Percentiles rank a stretch among this genome's conserved stretches.
Evolutionary conservation across 2,329 filamentous ascomycete genomes (phyloP).

Genomic region (Fusarium goolgardi): DNA sequence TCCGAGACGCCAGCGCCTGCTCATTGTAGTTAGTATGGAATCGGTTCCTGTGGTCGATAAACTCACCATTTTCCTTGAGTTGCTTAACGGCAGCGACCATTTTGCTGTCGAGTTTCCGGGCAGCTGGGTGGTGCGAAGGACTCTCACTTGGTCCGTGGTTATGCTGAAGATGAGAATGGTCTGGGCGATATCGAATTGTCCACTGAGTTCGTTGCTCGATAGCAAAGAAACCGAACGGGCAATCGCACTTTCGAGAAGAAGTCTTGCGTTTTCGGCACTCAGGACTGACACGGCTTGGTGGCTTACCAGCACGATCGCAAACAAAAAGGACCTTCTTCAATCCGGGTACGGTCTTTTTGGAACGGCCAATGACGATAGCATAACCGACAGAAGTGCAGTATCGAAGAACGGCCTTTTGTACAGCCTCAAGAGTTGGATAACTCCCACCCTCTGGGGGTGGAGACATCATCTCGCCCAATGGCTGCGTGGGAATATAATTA

Average conservation of each 20-base stretch:
- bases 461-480: constrained; percentile 70
- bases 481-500: constrained; percentile 64
- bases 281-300: constrained; percentile 69
- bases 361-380: constrained; percentile 74
- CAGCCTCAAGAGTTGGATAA: constrained; percentile 72
- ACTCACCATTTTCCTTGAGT: constrained; percentile 73
- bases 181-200: constrained; percentile 73
- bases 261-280: constrained; percentile 74
- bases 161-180: constrained; percentile 67
- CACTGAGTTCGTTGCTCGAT: constrained; percentile 75
- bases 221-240: constrained; percentile 76
- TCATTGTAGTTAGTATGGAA: constrained; percentile 51
- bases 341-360: constrained; percentile 74
- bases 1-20: constrained; percentile 72
- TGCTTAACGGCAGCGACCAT: constrained; percentile 75
- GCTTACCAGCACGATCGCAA: constrained; percentile 73
- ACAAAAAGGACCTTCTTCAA: constrained; percentile 76
- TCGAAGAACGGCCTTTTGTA: constrained; percentile 72
- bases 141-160: constrained; percentile 76
- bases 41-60: constrained; percentile 28
- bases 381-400: constrained; percentile 76
- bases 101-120: constrained; percentile 73
- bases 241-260: constrained; percentile 75
- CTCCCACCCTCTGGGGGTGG: constrained; percentile 72
- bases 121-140: constrained; percentile 73